Evolutionary conservation across 2,329 filamentous ascomycete genomes (phyloP), one percentile per base, ranked within the genome.

Genomic region (Periconia sp.): DNA sequence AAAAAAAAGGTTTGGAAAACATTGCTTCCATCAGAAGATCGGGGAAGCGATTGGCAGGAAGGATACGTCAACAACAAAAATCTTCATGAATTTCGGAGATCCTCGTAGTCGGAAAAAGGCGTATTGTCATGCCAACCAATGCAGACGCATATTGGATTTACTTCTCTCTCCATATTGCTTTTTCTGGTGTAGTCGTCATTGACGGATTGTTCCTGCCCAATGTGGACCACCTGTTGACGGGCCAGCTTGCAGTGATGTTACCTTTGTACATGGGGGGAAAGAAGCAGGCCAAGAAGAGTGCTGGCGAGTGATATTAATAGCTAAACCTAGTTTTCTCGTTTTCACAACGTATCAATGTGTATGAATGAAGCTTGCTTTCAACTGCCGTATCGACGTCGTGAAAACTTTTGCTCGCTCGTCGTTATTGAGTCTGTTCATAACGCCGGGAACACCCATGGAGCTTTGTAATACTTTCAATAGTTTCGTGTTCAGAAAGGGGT

Each of bases 141-240:
- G 65, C 69, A 8, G 59, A 67, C 14, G 70, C 72, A 2, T 75
- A 73, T 56, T 58, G 64, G 14, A 71, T 69, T 1, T 67, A 75
- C 1, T 76, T 72, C 55, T 64, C 74, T 27, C 58, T 66, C 3
- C 73, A 67, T 19, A 72, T 75, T 49, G 68, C 68, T 2, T 76
- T 75, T 56, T 70, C 68, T 7, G 68, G 58, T 1, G 51, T 73
- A 1, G 64, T 68, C 7, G 54, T 75, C 31, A 58, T 73, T 31
- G 64, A 63, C 6, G 68, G 66, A 10, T 56, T 66, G 52, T 61
- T 71, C 45, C 50, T 71, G 40, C 71, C 70, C 14, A 66, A 75
- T 44, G 67, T 73, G 11, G 72, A 75, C 53, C 59, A 68, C 45
- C 57, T 70, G 20, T 54, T 75, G 56, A 72, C 64, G 1, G 59